Percentiles rank a stretch among this genome's conserved stretches.
Evolutionary conservation across 139 green algal genomes (phyloP).

Genomic region (Coelastrella sp.): DNA sequence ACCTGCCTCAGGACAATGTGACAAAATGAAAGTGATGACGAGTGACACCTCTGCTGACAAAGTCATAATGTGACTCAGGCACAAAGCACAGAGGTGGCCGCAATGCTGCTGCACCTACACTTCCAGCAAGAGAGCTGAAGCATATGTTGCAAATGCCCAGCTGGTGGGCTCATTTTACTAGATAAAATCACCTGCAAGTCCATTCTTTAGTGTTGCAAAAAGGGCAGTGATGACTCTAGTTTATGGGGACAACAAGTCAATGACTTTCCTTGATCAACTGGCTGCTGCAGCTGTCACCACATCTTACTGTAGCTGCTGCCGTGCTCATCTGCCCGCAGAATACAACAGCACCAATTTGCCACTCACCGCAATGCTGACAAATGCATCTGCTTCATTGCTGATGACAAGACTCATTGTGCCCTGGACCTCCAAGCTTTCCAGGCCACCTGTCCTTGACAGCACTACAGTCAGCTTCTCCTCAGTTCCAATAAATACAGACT

Average conservation of each 20-base stretch:
- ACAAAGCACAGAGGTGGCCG: not conserved
- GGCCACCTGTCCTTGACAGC: slow-evolving; percentile 92
- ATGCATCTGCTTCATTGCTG: slow-evolving; percentile 37
- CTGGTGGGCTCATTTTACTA: too few species aligned
- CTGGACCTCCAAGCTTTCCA: slow-evolving; percentile 96
- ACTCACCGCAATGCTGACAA: slow-evolving; percentile 3
- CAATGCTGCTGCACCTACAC: not conserved
- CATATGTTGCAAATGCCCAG: too few species aligned
- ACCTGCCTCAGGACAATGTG: not conserved
- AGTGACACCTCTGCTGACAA: not conserved
- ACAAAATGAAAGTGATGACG: too few species aligned
- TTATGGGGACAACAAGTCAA: not conserved
- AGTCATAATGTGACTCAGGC: not conserved
- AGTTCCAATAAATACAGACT: slow-evolving; percentile 72
- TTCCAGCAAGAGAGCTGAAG: not conserved
- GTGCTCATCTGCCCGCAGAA: not conserved
- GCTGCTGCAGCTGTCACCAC: too few species aligned
- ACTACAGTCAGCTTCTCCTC: slow-evolving; percentile 89
- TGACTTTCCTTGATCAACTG: too few species aligned
- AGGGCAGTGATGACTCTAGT: too few species aligned
- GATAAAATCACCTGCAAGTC: too few species aligned
- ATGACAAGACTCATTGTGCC: slow-evolving; percentile 89
- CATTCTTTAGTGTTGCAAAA: too few species aligned
- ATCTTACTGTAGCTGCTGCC: too few species aligned
- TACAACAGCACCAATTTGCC: not conserved